Percentiles rank a stretch among this genome's conserved stretches.
Conservation (phyloP, 352 stramenopile species). For the Phytophthora citrophthora region DNA sequence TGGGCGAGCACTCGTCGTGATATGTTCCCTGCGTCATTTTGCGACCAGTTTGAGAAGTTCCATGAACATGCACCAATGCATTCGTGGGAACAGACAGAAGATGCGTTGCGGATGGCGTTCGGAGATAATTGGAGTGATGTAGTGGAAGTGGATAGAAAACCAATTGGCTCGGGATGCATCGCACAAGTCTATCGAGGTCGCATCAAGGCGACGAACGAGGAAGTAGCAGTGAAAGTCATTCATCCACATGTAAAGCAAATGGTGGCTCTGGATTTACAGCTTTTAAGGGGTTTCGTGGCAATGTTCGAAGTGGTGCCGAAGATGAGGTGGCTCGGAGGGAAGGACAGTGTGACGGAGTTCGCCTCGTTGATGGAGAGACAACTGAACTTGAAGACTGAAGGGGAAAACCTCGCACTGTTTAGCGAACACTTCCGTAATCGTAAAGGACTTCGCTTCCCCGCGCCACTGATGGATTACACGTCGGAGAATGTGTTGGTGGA, state of each 20-base stretch:
- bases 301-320: constrained; percentile 68
- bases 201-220: constrained; percentile 62
- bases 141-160: constrained; percentile 60
- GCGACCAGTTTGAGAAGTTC: constrained; percentile 90
- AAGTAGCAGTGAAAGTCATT: constrained; percentile 94
- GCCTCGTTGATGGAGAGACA: constrained; percentile 88
- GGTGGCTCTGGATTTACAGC: constrained; percentile 90
- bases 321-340: constrained; percentile 74
- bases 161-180: constrained; percentile 94
- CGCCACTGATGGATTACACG: constrained; percentile 71
- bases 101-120: constrained; percentile 84
- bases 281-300: constrained; percentile 68
- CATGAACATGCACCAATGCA: constrained; percentile 91
- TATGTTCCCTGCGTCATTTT: constrained; percentile 92
- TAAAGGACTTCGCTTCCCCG: constrained; percentile 75
- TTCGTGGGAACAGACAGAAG: constrained; percentile 88
- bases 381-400: constrained; percentile 92
- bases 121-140: constrained; percentile 77
- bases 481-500: constrained; percentile 92
- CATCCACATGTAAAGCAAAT: constrained; percentile 90
- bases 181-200: constrained; percentile 94
- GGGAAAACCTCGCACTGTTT: constrained; percentile 87
- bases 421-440: constrained; percentile 72
- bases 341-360: constrained; percentile 89
- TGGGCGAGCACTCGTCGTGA: constrained; percentile 95